These are phyloP conservation scores for Leishmania martiniquensis DNA, from an alignment of 208 protist genomes.

Conservation along the genomic window DNA sequence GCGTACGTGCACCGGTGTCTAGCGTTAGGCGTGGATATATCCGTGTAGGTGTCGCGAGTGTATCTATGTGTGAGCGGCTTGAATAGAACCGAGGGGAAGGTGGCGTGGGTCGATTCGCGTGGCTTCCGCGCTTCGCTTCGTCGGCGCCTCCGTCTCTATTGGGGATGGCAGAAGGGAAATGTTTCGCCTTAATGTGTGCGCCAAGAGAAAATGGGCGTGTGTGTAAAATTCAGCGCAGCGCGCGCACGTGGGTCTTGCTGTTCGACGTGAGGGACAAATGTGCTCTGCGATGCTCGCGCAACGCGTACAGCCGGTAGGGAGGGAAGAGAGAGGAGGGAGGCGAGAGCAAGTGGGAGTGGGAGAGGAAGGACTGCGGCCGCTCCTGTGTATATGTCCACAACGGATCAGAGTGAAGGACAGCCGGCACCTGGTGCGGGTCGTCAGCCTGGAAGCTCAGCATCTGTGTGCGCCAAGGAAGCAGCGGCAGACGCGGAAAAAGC, in stretches of 20 bases:
- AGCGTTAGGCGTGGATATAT: neutral
- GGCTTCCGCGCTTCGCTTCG: neutral
- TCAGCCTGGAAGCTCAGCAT: neutral
- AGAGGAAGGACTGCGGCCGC: neutral
- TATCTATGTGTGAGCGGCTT: neutral
- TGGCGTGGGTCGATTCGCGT: neutral
- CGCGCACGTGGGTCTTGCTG: neutral
- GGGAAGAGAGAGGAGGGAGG: neutral
- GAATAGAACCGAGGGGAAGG: neutral
- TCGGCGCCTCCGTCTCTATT: too few species aligned
- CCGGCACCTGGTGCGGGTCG: neutral
- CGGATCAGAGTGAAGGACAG: neutral
- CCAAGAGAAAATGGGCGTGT: too few species aligned
- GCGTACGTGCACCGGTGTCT: constrained; percentile 6
- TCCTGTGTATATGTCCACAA: neutral
- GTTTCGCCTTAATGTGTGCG: too few species aligned
- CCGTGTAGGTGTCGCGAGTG: neutral
- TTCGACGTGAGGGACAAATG: neutral
- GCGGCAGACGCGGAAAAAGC: neutral
- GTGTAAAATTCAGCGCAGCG: neutral
- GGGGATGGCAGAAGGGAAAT: too few species aligned
- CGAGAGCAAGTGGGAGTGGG: neutral
- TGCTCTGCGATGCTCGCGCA: neutral
- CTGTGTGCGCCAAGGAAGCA: neutral
- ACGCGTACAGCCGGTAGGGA: neutral